Percentiles rank a stretch among this genome's conserved stretches.
phyloP scores from a whole-genome alignment of 495 filamentous ascomycete genomes.

The Daldinia grandis region DNA sequence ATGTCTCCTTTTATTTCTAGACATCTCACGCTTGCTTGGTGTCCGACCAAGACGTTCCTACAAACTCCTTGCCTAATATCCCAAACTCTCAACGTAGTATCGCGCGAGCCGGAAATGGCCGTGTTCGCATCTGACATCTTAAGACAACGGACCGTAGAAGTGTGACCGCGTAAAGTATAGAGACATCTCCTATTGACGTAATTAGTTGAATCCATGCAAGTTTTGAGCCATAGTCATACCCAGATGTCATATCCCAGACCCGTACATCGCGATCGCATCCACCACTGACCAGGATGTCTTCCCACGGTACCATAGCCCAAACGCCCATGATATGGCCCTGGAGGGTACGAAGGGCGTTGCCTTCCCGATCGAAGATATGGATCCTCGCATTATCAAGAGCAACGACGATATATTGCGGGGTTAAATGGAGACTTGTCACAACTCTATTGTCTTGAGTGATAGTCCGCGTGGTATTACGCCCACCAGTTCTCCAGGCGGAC shows the following conservation, averaged over 20 bases:
- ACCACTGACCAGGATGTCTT: slow-evolving; percentile 92
- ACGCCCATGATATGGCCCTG: slow-evolving; percentile 98
- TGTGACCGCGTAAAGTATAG: slow-evolving; percentile 91
- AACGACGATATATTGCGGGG: slow-evolving; percentile 94
- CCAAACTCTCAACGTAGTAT: slow-evolving; percentile 95
- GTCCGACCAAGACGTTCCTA: slow-evolving; percentile 89
- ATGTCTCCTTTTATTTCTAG: slow-evolving; percentile 95
- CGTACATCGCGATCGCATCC: slow-evolving; percentile 96
- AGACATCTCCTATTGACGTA: slow-evolving; percentile 62
- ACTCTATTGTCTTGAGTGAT: slow-evolving; percentile 96
- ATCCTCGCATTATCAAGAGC: slow-evolving; percentile 98
- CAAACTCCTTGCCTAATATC: slow-evolving; percentile 88
- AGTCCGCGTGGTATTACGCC: slow-evolving; percentile 76
- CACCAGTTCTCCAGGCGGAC: slow-evolving; percentile 93
- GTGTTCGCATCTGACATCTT: slow-evolving; percentile 96
- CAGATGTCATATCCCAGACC: slow-evolving; percentile 96
- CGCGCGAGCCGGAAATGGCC: slow-evolving; percentile 94
- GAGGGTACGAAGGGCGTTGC: slow-evolving; percentile 84
- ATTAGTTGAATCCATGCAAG: slow-evolving; percentile 31
- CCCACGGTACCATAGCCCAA: slow-evolving; percentile 99
- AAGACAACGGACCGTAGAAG: slow-evolving; percentile 93
- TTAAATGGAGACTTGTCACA: slow-evolving; percentile 94
- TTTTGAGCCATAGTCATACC: slow-evolving; percentile 64
- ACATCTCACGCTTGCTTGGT: slow-evolving; percentile 96
- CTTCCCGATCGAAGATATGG: slow-evolving; percentile 94